Evolutionary conservation across 1,284 basidiomycete genomes (phyloP).

Genomic region (Pascua sp.): DNA sequence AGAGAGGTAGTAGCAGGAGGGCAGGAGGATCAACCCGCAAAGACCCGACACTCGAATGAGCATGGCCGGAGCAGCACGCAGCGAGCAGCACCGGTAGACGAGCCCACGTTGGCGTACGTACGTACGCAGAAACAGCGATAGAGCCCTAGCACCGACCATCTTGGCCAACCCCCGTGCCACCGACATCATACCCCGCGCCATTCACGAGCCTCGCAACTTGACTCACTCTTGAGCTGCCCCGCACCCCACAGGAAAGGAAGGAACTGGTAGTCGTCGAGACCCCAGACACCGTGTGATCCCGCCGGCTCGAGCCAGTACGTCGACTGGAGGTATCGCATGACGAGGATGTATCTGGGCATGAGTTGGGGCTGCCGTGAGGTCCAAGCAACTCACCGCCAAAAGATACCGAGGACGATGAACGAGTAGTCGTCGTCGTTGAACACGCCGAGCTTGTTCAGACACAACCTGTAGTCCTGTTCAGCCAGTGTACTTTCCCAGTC

Average conservation of each 20-base stretch:
- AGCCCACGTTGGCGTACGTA: too few relatives aligned
- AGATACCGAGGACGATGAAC: constrained; percentile 77
- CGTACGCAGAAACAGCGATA: too few relatives aligned
- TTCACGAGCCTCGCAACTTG: background rate
- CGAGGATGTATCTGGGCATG: constrained; percentile 68
- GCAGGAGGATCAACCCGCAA: too few relatives aligned
- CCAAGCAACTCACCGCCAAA: constrained; percentile 67
- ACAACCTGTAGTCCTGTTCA: constrained; percentile 61
- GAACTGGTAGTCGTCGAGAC: constrained; percentile 96
- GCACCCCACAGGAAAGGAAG: constrained; percentile 89
- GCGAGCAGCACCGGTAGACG: too few relatives aligned
- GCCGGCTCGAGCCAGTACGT: constrained; percentile 98
- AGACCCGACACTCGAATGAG: too few relatives aligned
- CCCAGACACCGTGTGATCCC: constrained; percentile 97
- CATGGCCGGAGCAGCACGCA: too few relatives aligned
- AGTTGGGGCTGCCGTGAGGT: background rate
- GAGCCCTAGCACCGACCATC: background rate
- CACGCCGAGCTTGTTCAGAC: constrained; percentile 71
- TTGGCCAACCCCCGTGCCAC: background rate
- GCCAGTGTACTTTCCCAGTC: background rate
- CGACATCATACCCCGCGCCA: background rate
- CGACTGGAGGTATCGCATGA: constrained; percentile 87
- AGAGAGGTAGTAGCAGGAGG: too few relatives aligned
- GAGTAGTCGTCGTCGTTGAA: constrained; percentile 65
- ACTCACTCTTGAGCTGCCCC: constrained; percentile 63